Evolutionary conservation across 352 stramenopile species (phyloP).

Genomic region (Pseudoperonospora humuli): DNA sequence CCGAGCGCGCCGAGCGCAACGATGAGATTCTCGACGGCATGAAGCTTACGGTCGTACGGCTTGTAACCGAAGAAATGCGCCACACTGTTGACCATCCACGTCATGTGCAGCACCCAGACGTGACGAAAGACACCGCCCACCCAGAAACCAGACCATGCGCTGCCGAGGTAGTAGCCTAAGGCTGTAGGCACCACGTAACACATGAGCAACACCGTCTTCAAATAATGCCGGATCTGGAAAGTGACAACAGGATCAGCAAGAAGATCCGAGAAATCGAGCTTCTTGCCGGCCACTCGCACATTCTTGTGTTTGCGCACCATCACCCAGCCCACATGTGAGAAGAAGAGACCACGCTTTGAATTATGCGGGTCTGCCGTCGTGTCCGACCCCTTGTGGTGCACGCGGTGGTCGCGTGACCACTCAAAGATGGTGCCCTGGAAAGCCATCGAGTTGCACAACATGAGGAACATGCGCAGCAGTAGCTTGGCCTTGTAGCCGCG

Average conservation of each 20-base stretch:
- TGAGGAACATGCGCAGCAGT: conserved; percentile 90
- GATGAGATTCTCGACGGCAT: conserved; percentile 94
- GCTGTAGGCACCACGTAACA: conserved; percentile 94
- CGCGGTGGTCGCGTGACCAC: conserved; percentile 98
- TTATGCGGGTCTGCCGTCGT: conserved; percentile 94
- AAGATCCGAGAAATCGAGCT: conserved; percentile 95
- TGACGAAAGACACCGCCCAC: conserved; percentile 93
- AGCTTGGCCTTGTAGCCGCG: conserved; percentile 92
- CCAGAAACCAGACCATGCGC: conserved; percentile 93
- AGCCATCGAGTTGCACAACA: conserved; percentile 97
- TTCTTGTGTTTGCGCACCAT: conserved; percentile 97
- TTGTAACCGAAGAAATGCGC: conserved; percentile 98
- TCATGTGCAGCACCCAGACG: conserved; percentile 95
- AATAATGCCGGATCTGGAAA: conserved; percentile 95
- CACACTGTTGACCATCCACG: conserved; percentile 98
- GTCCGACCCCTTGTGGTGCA: conserved; percentile 98
- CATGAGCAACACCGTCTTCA: conserved; percentile 88
- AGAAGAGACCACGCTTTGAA: conserved; percentile 96
- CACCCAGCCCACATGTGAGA: conserved; percentile 98
- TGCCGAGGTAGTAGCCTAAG: conserved; percentile 86
- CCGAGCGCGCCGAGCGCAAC: conserved; percentile 93
- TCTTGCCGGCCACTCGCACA: conserved; percentile 67
- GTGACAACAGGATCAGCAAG: conserved; percentile 90
- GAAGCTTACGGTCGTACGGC: conserved; percentile 94
- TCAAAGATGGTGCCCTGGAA: conserved; percentile 96